Base-by-base conservation (phyloP, 208 protist species). In the Acanthamoeba royreba region DNA sequence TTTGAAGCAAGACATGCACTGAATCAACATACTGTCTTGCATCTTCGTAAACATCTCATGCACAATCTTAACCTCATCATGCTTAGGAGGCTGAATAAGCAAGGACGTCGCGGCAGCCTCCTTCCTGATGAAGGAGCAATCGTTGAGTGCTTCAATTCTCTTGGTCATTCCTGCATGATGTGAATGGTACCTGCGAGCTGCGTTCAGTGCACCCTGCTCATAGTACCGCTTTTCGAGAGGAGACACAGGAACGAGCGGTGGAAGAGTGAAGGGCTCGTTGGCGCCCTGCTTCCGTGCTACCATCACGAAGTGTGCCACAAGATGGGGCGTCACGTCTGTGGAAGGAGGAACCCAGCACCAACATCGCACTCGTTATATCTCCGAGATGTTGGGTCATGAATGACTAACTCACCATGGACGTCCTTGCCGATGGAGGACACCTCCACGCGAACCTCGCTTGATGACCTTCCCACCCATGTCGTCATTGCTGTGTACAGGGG, bases 231-330 rank as follows among this genome's bases (percentile, higher is more conserved):
- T 40, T 33, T 92, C 86, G 55, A 52, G 15, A 5, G 52, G 58
- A 25, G 86, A 77, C 0, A 92, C 43, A 8, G 86, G 86, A 11
- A 45, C 43, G 40, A 92, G 58, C 25, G 86, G 55, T n/a, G 86
- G 86, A 15, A 92, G 17, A 9, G 81, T 31, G 81, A n/a, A 55
- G 49, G 81, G n/a, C 81, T 89, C 52, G 47, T 89, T 89, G 4
- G 31, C 86, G 1, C 55, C 55, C 17, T 17, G 9, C 46, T 43
- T 13, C 7, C 86, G 31, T 25, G 86, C 52, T 43, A 92, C 86
- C 86, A 92, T 92, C 58, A 92, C 61, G 35, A 92, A 92, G 58
- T 92, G 38, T 22, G 86, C 86, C 52, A 92, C 55, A 15, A 92
- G 17, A 35, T 92, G 86, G 17, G 86, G 86, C 49, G 8, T 33